Conservation (phyloP, 2,329 filamentous ascomycete genomes). For the Penicillium paneum region DNA sequence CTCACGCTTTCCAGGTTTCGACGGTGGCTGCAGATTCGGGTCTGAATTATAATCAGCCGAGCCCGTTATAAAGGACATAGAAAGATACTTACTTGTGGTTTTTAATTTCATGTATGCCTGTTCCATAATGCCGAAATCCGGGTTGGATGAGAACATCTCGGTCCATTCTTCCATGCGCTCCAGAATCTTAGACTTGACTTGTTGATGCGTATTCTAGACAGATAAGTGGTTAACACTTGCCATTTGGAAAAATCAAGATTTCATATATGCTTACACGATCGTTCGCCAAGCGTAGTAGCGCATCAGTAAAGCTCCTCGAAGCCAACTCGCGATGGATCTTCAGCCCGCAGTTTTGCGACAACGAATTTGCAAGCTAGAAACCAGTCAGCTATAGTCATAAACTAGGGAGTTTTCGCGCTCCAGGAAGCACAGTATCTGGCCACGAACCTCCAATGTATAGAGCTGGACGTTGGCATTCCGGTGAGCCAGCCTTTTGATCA, state of each 20-base stretch:
- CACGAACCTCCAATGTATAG: constrained; percentile 77
- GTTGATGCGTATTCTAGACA: constrained; percentile 76
- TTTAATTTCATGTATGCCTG: constrained; percentile 89
- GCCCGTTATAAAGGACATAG: background rate
- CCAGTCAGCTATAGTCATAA: constrained; percentile 6
- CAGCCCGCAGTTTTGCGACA: constrained; percentile 87
- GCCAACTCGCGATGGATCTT: constrained; percentile 85
- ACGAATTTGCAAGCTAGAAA: constrained; percentile 74
- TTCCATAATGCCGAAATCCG: constrained; percentile 95
- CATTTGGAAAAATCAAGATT: background rate
- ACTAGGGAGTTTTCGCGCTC: background rate
- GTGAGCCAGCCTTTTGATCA: constrained; percentile 89
- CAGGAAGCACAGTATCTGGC: background rate
- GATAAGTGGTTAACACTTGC: background rate
- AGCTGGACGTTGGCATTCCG: constrained; percentile 95
- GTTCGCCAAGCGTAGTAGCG: constrained; percentile 81
- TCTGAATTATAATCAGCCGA: constrained; percentile 53
- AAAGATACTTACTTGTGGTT: constrained; percentile 53
- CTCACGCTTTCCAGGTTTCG: constrained; percentile 86
- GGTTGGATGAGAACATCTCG: constrained; percentile 85
- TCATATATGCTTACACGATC: constrained; percentile 58
- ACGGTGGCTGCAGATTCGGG: constrained; percentile 84
- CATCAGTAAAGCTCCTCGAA: constrained; percentile 90
- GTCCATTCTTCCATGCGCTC: constrained; percentile 97
- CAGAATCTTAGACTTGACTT: constrained; percentile 95